phyloP scores from a whole-genome alignment of 495 filamentous ascomycete genomes.

The Aspergillus coremiiformis region DNA sequence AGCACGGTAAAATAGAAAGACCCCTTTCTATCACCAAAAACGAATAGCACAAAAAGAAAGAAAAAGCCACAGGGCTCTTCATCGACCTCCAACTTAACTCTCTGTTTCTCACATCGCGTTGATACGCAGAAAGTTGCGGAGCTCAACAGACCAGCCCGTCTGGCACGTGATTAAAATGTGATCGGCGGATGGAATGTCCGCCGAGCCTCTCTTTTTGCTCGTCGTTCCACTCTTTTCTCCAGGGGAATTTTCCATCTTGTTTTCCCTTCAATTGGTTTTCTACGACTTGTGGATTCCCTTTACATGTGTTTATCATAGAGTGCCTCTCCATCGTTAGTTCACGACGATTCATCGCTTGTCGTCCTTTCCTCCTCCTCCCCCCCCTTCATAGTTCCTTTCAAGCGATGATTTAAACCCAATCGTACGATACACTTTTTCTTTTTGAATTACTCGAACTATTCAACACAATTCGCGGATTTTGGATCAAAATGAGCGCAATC shows the following conservation, averaged over 20 bases:
- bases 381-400: constrained; percentile 3
- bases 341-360: neutral
- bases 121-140: constrained; percentile 20
- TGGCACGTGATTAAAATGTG: constrained; percentile 16
- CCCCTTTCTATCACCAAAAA: neutral
- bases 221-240: neutral
- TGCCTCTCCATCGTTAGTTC: neutral
- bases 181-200: neutral
- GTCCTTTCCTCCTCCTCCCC: too few species aligned
- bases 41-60: neutral
- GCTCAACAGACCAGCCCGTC: constrained; percentile 8
- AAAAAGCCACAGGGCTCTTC: constrained; percentile 1
- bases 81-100: constrained; percentile 1
- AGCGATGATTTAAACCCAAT: constrained; percentile 14
- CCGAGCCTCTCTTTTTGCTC: neutral
- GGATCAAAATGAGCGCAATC: constrained; percentile 30
- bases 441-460: neutral
- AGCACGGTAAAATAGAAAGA: neutral
- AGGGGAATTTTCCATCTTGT: neutral
- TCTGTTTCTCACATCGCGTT: constrained; percentile 13
- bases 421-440: neutral
- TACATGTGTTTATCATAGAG: neutral
- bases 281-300: neutral
- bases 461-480: neutral
- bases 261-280: neutral